phyloP scores from a whole-genome alignment of 208 protist genomes.

The Trypanosoma brucei region DNA sequence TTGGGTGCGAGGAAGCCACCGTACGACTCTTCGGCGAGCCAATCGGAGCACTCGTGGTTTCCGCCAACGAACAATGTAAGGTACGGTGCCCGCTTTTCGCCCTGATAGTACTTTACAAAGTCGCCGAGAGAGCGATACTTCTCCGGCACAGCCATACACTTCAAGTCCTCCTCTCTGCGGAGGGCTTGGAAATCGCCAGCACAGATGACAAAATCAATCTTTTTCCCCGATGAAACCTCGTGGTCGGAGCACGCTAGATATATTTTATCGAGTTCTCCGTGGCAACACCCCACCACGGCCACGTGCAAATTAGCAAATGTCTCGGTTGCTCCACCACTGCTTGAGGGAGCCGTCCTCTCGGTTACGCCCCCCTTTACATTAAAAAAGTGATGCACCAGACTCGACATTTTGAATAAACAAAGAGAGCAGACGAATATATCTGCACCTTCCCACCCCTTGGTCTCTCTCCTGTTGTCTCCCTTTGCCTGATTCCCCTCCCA shows the following conservation, averaged over 20 bases:
- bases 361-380: constrained; percentile 23
- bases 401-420: constrained; percentile 11
- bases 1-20: constrained; percentile 97
- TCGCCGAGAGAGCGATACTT: constrained; percentile 93
- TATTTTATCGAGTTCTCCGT: constrained; percentile 96
- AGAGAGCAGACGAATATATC: constrained; percentile 7
- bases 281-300: constrained; percentile 96
- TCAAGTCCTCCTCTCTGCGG: constrained; percentile 90
- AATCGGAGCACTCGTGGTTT: constrained; percentile 98
- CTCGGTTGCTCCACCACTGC: background rate
- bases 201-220: constrained; percentile 96
- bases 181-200: constrained; percentile 98
- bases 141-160: constrained; percentile 91
- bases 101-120: constrained; percentile 96
- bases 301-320: constrained; percentile 45
- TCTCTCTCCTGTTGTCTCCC: background rate
- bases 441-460: background rate
- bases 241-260: constrained; percentile 88
- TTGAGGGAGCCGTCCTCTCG: background rate
- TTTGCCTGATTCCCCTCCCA: too few relatives aligned
- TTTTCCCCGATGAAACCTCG: constrained; percentile 69
- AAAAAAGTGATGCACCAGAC: constrained; percentile 40
- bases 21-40: constrained; percentile 93
- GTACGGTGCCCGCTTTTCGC: constrained; percentile 88
- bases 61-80: constrained; percentile 98